phyloP scores from a whole-genome alignment of 2,329 filamentous ascomycete species.

The Diaporthe aspalathi region DNA sequence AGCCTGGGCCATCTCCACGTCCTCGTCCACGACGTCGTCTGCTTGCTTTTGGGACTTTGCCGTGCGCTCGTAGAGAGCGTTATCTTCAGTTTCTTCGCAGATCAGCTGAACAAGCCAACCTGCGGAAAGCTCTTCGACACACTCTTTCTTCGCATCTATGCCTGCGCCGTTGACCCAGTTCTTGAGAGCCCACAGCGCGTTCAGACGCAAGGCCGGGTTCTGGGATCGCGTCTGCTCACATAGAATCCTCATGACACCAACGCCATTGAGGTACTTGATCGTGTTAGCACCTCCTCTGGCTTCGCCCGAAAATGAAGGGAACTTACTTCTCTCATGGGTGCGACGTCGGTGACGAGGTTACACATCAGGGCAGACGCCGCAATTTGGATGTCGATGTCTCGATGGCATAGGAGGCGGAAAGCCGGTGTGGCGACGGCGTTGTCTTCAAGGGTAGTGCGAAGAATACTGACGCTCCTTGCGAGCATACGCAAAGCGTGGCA shows the following conservation, averaged over 20 bases:
- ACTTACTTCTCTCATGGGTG: constrained; percentile 88
- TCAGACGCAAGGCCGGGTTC: constrained; percentile 82
- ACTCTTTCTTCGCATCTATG: constrained; percentile 79
- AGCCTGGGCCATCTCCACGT: constrained; percentile 66
- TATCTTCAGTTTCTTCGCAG: constrained; percentile 69
- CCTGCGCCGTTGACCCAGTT: constrained; percentile 82
- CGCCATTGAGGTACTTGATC: constrained; percentile 74
- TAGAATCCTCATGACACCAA: constrained; percentile 79
- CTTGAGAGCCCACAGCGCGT: constrained; percentile 93
- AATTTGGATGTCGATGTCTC: constrained; percentile 82
- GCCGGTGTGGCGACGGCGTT: constrained; percentile 83
- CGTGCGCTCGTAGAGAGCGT: constrained; percentile 54
- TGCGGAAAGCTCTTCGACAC: constrained; percentile 80
- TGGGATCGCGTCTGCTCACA: constrained; percentile 87
- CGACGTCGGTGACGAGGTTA: constrained; percentile 89
- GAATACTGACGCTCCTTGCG: constrained; percentile 83
- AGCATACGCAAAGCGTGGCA: constrained; percentile 85
- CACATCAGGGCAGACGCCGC: constrained; percentile 86
- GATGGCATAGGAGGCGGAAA: constrained; percentile 78
- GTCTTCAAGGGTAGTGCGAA: constrained; percentile 90
- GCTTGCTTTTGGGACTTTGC: constrained; percentile 39
- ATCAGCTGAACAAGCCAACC: constrained; percentile 86
- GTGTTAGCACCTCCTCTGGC: constrained; percentile 39
- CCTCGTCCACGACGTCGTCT: constrained; percentile 60
- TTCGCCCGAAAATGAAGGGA: neutral